Conservation (phyloP, 1,284 basidiomycete genomes). For the Ustilago nuda region DNA sequence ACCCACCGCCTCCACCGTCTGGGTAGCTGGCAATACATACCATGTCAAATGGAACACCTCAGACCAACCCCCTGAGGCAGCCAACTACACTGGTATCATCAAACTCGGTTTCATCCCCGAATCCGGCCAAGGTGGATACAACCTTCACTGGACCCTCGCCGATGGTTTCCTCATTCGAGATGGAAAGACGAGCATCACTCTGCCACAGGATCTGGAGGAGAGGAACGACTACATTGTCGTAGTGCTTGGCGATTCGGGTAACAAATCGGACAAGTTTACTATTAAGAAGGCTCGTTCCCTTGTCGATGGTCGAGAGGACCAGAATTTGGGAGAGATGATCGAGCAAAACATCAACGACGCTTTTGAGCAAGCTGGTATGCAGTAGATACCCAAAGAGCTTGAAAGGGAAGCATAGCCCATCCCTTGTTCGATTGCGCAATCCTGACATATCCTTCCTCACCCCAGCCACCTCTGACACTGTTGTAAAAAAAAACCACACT, state of each 20-base stretch:
- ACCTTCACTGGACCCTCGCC: conserved; percentile 41
- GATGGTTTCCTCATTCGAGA: conserved; percentile 31
- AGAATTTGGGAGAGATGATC: conserved; percentile 8
- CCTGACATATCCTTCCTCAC: background rate
- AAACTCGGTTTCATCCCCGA: conserved; percentile 48
- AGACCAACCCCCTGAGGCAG: conserved; percentile 29
- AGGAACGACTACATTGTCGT: conserved; percentile 49
- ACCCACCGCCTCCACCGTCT: conserved; percentile 23
- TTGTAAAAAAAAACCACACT: too few species aligned
- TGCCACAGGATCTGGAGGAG: conserved; percentile 27
- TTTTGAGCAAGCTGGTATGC: conserved; percentile 13
- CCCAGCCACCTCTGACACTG: background rate
- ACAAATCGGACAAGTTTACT: conserved; percentile 36
- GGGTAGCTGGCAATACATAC: conserved; percentile 34
- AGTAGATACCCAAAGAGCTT: background rate
- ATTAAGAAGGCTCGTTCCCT: conserved; percentile 12
- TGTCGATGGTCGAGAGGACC: background rate
- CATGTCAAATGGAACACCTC: conserved; percentile 39
- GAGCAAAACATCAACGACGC: conserved; percentile 20
- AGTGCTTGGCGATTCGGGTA: conserved; percentile 49
- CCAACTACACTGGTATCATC: conserved; percentile 30
- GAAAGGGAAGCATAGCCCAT: conserved; percentile 11
- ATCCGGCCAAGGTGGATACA: conserved; percentile 40
- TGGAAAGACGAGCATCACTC: conserved; percentile 23
- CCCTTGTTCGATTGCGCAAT: conserved; percentile 1